Evolutionary conservation across 345 rosid genomes (phyloP), one percentile per base, ranked within the genome.

Genomic region (Brassica nigra): DNA sequence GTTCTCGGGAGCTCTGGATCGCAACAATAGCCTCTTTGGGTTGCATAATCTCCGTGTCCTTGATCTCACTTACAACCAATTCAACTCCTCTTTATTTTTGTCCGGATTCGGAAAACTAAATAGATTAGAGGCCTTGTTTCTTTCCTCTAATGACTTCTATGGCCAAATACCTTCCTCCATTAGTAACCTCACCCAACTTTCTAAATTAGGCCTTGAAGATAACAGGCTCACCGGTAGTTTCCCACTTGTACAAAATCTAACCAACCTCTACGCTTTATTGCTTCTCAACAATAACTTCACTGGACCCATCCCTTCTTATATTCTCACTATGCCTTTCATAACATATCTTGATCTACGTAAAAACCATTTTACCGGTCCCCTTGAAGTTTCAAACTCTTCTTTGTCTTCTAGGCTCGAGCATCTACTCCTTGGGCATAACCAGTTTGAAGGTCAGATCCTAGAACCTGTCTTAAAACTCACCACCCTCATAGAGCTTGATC

Each of bases 111-210:
- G 47, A 0, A 68, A 68, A 8, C 74, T 76, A 3, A 1, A 76
- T 2, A 59, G 0, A 18, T 16, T 76, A 76, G 36, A 59, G 15
- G 0, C 0, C 34, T 18, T 68, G 0, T 16, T 1, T 68, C 62
- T 76, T 68, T 0, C 27, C 15, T 68, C 36, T 7, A 76, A 18
- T 68, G 28, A 20, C 1, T 59, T 68, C 2, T 0, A 1, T 0
- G 75, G 52, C 10, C 74, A 69, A 68, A 68, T 76, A 30, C 75
- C 80, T 31, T 0, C 80, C 68, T 6, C 63, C 8, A 1, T 69
- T 54, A 44, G 75, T 44, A 76, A 76, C 69, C 55, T 77, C 6
- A 70, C 70, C 1, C 0, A 0, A 5, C 63, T 77, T 16, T 42
- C 28, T 0, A 0, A 4, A 0, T 20, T 76, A 10, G 0, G 0